Conservation (phyloP, 2,329 filamentous ascomycete species). For the Colletotrichum sidae region DNA sequence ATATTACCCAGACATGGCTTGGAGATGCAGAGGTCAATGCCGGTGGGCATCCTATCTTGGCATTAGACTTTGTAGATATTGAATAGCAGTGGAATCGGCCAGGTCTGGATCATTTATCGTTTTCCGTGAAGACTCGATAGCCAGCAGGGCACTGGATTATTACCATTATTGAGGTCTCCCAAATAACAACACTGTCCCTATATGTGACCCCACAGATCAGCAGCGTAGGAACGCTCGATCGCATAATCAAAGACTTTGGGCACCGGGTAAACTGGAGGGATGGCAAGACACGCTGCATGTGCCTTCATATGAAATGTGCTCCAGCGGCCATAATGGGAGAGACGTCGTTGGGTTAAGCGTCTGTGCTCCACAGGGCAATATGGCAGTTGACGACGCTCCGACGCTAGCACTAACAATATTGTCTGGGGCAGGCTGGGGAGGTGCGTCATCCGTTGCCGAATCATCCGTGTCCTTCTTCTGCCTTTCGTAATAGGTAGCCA, state of each 20-base stretch:
- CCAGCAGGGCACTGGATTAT: conserved; percentile 68
- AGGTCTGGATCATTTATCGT: conserved; percentile 75
- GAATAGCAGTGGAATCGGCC: conserved; percentile 68
- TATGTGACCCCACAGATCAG: too few relatives aligned
- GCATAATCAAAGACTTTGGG: too few relatives aligned
- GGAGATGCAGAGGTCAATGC: conserved; percentile 57
- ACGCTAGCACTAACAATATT: conserved; percentile 30
- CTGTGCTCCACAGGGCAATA: background rate
- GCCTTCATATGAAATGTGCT: too few relatives aligned
- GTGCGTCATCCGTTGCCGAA: conserved; percentile 32
- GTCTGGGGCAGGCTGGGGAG: background rate
- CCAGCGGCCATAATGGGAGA: background rate
- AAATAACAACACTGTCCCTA: too few relatives aligned
- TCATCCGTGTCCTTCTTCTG: conserved; percentile 19
- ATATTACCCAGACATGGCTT: conserved; percentile 73
- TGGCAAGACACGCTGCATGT: too few relatives aligned
- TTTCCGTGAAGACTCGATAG: conserved; percentile 66
- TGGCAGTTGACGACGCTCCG: conserved; percentile 4
- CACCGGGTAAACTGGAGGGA: too few relatives aligned
- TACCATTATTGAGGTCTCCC: conserved; percentile 39
- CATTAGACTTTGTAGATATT: conserved; percentile 8
- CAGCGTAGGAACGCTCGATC: too few relatives aligned
- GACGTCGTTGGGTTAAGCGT: conserved; percentile 5
- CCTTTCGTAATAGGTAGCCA: background rate
- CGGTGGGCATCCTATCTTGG: too few relatives aligned